Conservation (phyloP, 768 basidiomycete species). For the Tylopilus rubrobrunneus region DNA sequence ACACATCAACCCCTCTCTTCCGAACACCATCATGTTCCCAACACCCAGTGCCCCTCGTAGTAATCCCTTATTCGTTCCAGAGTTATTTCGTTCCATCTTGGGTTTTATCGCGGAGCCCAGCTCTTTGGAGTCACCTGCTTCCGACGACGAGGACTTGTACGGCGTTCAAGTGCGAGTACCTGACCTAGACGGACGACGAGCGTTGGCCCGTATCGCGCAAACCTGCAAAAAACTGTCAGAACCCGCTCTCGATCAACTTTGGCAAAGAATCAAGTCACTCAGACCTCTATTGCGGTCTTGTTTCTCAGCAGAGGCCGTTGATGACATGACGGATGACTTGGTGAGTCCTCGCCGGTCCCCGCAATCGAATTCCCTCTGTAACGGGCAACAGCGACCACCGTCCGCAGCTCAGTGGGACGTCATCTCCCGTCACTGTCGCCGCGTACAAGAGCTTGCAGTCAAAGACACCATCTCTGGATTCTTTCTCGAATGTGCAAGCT, state of each 20-base stretch:
- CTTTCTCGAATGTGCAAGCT: neutral
- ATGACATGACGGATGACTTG: neutral
- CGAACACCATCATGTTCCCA: no score
- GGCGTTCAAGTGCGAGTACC: neutral
- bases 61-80: no score
- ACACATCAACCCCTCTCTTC: no score
- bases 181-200: neutral
- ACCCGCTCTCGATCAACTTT: neutral
- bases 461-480: neutral
- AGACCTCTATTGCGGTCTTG: neutral
- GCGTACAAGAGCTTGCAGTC: neutral
- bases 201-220: neutral
- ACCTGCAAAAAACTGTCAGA: neutral
- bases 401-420: neutral
- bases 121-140: no score
- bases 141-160: no score
- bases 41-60: no score
- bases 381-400: neutral
- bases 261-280: neutral
- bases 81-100: no score
- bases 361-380: neutral
- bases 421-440: neutral
- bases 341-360: neutral
- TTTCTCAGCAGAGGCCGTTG: neutral
- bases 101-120: no score